phyloP scores from a whole-genome alignment of 768 basidiomycete species.

The Podaxis rugospora region DNA sequence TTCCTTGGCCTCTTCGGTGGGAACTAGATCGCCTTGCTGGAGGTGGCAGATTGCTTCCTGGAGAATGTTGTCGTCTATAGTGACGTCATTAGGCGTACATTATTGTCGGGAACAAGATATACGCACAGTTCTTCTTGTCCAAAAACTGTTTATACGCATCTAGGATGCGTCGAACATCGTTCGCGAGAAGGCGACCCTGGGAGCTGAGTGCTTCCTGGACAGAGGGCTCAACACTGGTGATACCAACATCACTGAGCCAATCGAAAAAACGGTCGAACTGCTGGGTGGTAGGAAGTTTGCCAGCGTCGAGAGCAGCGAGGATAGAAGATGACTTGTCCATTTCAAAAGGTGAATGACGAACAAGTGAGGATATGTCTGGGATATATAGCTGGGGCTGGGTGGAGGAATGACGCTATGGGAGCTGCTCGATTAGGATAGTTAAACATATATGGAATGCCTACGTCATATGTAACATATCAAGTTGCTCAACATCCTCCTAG shows the following conservation, averaged over 20 bases:
- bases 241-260: conserved; percentile 45
- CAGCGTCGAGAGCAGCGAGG: conserved; percentile 64
- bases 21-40: conserved; percentile 45
- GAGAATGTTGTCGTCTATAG: conserved; percentile 55
- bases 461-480: background rate
- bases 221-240: conserved; percentile 40
- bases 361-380: conserved; percentile 1
- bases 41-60: conserved; percentile 69
- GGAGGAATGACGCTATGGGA: conserved; percentile 9
- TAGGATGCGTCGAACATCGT: conserved; percentile 48
- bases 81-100: background rate
- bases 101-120: background rate
- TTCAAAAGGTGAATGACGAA: conserved; percentile 4
- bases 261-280: conserved; percentile 53
- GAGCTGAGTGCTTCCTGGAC: conserved; percentile 42
- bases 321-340: conserved; percentile 67
- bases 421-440: background rate
- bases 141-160: conserved; percentile 52
- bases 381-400: background rate
- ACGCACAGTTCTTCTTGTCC: conserved; percentile 52
- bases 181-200: conserved; percentile 49
- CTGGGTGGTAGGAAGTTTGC: conserved; percentile 62
- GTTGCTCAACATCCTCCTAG: conserved; percentile 21
- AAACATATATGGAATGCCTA: background rate
- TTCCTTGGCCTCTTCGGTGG: conserved; percentile 29